Evolutionary conservation across 768 basidiomycete species (phyloP).

Genomic region (Paxillus ammoniavirescens): DNA sequence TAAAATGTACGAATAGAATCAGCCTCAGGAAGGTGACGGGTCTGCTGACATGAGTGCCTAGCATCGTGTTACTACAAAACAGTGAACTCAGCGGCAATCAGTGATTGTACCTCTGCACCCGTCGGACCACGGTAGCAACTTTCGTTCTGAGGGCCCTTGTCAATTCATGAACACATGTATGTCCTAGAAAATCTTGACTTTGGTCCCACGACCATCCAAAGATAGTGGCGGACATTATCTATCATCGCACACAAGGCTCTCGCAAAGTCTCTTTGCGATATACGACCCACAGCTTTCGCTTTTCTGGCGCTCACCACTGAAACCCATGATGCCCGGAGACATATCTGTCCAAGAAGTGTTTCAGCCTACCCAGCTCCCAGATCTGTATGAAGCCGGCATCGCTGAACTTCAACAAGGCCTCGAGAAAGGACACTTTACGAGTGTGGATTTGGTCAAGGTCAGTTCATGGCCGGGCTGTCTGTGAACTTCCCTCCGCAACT

Average conservation of each 20-base stretch:
- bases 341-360: constrained; percentile 6
- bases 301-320: constrained; percentile 4
- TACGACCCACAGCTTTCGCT: not conserved
- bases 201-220: not conserved
- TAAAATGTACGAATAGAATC: too few species aligned
- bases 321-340: constrained; percentile 10
- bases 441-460: constrained; percentile 64
- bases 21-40: too few species aligned
- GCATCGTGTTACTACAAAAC: too few species aligned
- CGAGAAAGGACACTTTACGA: constrained; percentile 49
- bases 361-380: constrained; percentile 38
- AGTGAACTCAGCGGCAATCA: too few species aligned
- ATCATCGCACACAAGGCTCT: not conserved
- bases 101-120: not conserved
- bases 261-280: not conserved
- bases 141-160: not conserved
- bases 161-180: not conserved
- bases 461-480: not conserved
- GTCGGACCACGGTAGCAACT: too few species aligned
- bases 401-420: constrained; percentile 55
- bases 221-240: not conserved
- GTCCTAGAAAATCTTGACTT: not conserved
- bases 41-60: constrained; percentile 13
- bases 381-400: constrained; percentile 63
- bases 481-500: not conserved